Evolutionary conservation across 164 flowering plant species (phyloP).

Genomic region (Nymphaea colorata): DNA sequence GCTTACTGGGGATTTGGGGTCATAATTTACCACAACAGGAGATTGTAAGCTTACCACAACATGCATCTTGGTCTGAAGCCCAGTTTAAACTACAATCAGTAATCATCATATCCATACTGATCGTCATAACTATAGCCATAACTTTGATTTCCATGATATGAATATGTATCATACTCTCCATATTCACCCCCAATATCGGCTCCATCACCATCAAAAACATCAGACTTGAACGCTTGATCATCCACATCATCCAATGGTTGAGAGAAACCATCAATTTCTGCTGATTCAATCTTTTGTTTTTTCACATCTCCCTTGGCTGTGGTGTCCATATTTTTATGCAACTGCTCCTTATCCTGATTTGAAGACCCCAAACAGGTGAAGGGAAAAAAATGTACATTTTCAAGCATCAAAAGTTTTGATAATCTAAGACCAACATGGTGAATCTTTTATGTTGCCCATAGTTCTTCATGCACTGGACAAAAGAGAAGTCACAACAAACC

Average conservation of each 20-base stretch:
- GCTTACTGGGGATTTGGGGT: no score
- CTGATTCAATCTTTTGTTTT: conserved; percentile 9
- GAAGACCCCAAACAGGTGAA: neutral
- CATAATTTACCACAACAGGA: neutral
- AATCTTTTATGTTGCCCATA: no score
- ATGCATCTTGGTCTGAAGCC: neutral
- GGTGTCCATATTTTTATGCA: neutral
- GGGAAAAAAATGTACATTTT: neutral
- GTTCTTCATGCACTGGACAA: no score
- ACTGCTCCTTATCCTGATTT: neutral
- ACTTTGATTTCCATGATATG: conserved; percentile 11
- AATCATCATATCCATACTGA: conserved; percentile 12
- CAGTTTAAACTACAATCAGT: neutral
- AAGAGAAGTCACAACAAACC: no score
- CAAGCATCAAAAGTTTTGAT: neutral
- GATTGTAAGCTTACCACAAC: neutral
- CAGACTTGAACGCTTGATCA: conserved; percentile 5
- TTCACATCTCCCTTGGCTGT: conserved; percentile 7
- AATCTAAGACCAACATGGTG: neutral
- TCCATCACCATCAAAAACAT: conserved; percentile 4
- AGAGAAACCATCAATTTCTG: conserved; percentile 4
- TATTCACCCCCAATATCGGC: conserved; percentile 6
- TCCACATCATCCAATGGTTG: conserved; percentile 2
- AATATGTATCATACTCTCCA: conserved; percentile 9
- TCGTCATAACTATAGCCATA: conserved; percentile 7